Conservation (phyloP, 306 rosid genomes). For the Quercus glauca region DNA sequence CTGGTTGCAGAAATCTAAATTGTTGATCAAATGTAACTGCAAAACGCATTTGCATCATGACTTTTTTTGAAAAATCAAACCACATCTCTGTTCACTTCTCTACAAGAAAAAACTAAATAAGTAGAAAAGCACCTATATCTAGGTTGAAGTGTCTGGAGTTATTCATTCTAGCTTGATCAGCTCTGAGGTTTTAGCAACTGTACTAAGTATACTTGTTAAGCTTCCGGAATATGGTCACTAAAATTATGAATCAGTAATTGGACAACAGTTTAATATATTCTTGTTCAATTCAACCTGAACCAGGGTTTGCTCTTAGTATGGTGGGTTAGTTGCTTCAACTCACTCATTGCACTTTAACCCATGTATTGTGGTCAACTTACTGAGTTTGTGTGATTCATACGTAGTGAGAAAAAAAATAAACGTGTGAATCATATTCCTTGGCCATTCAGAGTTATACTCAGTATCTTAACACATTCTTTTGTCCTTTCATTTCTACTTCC, state of each 20-base stretch:
- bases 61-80: background rate
- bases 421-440: background rate
- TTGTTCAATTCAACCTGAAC: background rate
- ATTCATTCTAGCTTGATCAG: background rate
- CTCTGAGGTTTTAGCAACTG: background rate
- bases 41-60: background rate
- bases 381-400: background rate
- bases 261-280: background rate
- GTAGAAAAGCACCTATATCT: background rate
- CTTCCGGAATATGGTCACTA: background rate
- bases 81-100: background rate
- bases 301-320: background rate
- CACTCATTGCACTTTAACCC: background rate
- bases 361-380: background rate
- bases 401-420: background rate
- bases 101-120: background rate
- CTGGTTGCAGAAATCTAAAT: too few species aligned
- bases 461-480: background rate
- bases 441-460: background rate
- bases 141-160: background rate
- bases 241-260: background rate
- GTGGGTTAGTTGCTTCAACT: background rate
- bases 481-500: background rate
- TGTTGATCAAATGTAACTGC: too few species aligned
- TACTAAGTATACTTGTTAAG: background rate